Percentiles rank a stretch among this genome's conserved stretches.
Evolutionary conservation across 2,329 filamentous ascomycete species (phyloP).

Genomic region (Penicillium sumatraense): DNA sequence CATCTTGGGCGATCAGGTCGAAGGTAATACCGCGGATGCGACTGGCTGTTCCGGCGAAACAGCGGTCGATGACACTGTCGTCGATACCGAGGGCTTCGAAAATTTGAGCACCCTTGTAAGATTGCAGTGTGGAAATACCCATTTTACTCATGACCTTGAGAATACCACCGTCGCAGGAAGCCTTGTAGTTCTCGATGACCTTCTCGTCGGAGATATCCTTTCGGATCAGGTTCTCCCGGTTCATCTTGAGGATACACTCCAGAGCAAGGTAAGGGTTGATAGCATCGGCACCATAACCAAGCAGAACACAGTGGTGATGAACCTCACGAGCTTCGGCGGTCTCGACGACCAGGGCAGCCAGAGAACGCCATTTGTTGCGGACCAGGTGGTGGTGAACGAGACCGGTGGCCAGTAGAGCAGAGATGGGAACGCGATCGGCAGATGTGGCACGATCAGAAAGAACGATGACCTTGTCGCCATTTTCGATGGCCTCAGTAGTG

Average conservation of each 20-base stretch:
- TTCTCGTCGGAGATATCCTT: conserved; percentile 82
- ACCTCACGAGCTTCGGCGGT: conserved; percentile 96
- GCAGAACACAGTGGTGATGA: conserved; percentile 97
- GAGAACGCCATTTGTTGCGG: conserved; percentile 91
- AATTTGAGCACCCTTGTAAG: conserved; percentile 97
- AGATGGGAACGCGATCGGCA: conserved; percentile 81
- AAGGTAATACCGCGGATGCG: conserved; percentile 95
- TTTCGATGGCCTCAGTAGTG: conserved; percentile 80
- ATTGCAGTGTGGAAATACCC: conserved; percentile 95
- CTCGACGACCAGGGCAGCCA: conserved; percentile 85
- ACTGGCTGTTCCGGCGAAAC: conserved; percentile 92
- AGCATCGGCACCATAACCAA: conserved; percentile 92
- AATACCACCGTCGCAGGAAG: conserved; percentile 94
- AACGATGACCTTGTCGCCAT: conserved; percentile 81
- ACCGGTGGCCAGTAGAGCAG: conserved; percentile 82
- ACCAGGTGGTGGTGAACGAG: conserved; percentile 96
- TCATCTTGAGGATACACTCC: conserved; percentile 96
- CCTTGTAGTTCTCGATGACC: conserved; percentile 94
- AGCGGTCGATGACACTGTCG: conserved; percentile 87
- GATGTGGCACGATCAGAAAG: conserved; percentile 87
- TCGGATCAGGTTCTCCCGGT: conserved; percentile 88
- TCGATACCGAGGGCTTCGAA: conserved; percentile 95
- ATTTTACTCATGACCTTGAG: conserved; percentile 99
- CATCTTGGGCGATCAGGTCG: conserved; percentile 89
- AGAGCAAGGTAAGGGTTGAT: conserved; percentile 94